Evolutionary conservation across 371 early-diverging fungal genomes (phyloP).

Genomic region (Blakeslea trispora): DNA sequence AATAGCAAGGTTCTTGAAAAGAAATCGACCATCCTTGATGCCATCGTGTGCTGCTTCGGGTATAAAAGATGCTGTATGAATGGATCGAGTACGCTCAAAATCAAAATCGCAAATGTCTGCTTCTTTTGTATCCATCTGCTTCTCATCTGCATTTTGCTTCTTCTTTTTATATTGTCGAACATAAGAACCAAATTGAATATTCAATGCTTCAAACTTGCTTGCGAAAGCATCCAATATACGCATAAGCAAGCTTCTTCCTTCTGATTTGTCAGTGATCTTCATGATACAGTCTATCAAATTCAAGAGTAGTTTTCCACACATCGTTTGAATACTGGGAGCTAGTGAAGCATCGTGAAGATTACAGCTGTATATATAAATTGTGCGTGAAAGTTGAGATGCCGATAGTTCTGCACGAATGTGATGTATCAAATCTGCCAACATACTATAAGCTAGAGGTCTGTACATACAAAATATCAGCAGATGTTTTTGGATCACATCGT

Average conservation of each 20-base stretch:
- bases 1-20: constrained; percentile 84
- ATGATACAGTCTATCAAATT: constrained; percentile 89
- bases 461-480: background rate
- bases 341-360: constrained; percentile 89
- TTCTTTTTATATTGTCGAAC: constrained; percentile 55
- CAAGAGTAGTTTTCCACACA: constrained; percentile 93
- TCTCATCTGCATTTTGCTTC: constrained; percentile 24
- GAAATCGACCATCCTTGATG: constrained; percentile 75
- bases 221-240: constrained; percentile 85
- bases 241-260: constrained; percentile 78
- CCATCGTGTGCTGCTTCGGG: constrained; percentile 71
- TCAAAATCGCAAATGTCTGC: constrained; percentile 56
- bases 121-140: constrained; percentile 13
- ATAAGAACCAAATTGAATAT: constrained; percentile 57
- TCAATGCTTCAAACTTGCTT: constrained; percentile 75
- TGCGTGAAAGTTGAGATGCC: constrained; percentile 73
- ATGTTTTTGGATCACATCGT: background rate
- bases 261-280: constrained; percentile 63
- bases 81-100: constrained; percentile 79
- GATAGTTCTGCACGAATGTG: constrained; percentile 88
- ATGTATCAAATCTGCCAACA: constrained; percentile 95
- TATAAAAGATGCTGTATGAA: constrained; percentile 65
- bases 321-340: constrained; percentile 90
- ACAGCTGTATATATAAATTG: constrained; percentile 87
- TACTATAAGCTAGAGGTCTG: constrained; percentile 90